These are phyloP conservation scores for Microbotryum saponariae DNA, from an alignment of 1,284 basidiomycete species.

Conservation along the genomic window DNA sequence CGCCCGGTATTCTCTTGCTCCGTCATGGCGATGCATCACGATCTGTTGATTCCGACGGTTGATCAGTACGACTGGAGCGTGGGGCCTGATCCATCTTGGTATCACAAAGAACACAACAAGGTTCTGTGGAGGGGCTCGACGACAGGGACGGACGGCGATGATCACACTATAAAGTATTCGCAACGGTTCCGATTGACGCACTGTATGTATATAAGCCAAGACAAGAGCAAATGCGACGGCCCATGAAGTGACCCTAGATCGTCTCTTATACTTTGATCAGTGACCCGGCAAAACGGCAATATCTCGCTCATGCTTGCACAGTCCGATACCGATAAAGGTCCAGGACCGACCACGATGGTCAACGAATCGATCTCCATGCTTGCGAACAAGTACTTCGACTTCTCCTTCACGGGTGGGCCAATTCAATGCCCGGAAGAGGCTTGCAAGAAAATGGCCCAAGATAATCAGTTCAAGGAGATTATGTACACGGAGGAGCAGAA, in stretches of 20 bases:
- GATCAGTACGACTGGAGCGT: constrained; percentile 30
- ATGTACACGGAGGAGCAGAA: constrained; percentile 18
- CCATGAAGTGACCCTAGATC: too few species aligned
- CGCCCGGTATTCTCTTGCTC: constrained; percentile 36
- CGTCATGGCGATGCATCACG: constrained; percentile 32
- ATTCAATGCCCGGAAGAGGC: constrained; percentile 21
- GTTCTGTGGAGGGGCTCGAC: constrained; percentile 43
- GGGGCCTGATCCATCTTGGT: constrained; percentile 40
- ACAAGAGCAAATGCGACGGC: too few species aligned
- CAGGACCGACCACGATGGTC: constrained; percentile 2
- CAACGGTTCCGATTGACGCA: constrained; percentile 21
- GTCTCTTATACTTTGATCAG: too few species aligned
- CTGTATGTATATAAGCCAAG: constrained; percentile 4
- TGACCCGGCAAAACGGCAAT: too few species aligned
- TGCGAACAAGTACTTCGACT: constrained; percentile 20
- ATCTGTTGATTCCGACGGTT: constrained; percentile 31
- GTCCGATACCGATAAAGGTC: constrained; percentile 1
- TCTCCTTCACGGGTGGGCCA: constrained; percentile 17
- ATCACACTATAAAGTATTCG: not conserved
- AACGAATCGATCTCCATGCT: not conserved
- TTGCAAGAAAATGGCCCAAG: constrained; percentile 10
- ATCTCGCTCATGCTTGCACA: constrained; percentile 2
- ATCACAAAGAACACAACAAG: constrained; percentile 41
- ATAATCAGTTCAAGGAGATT: constrained; percentile 12
- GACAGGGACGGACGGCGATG: constrained; percentile 35